Evolutionary conservation across 2,329 filamentous ascomycete genomes (phyloP), one percentile per base, ranked within the genome.

Genomic region (Phoma sp.): DNA sequence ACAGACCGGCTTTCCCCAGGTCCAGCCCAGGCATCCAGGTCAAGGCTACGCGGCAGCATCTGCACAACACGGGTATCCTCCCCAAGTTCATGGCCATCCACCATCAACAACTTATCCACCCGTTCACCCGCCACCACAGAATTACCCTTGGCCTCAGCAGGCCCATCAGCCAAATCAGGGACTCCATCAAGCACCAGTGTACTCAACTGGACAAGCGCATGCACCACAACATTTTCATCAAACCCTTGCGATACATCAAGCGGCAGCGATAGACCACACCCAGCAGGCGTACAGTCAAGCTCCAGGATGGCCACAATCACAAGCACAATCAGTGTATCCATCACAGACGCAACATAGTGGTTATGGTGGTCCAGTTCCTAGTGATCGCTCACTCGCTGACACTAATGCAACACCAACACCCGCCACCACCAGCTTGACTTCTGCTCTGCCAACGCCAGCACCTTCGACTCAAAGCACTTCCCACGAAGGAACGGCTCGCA

Each of bases 401-500:
- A 59, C 65, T 1, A 64, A 70, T 39, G 66, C 68, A 4, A 68
- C 65, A 22, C 69, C 69, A 29, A 72, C 67, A 7, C 67, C 64
- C 13, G 59, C 63, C 32, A 63, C 65, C 7, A 62, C 61, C 7
- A 64, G 69, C 33, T 57, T 62, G 7, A 56, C 44, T 27, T 52
- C 60, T 9, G 64, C 65, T 47, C 36, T 44, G 5, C 47, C 57
- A 18, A 47, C 59, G 4, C 25, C 43, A 8, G 43, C 42, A 13
- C 48, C 50, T 13, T 59, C 66, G 22, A 59, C 64, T 22, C 38
- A 53, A 4, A 66, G 61, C 45, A 44, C 53, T 25, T 51, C 55
- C 36, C 58, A 57, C 37, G 67, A 70, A 8, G 60, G 36, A 24
- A 37, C 61, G 14, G 55, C 47, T 24, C 60, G 67, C 7, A 73